Evolutionary conservation across 2,329 filamentous ascomycete genomes (phyloP), one percentile per base, ranked within the genome.

Genomic region (Fusarium pseudocircinatum): DNA sequence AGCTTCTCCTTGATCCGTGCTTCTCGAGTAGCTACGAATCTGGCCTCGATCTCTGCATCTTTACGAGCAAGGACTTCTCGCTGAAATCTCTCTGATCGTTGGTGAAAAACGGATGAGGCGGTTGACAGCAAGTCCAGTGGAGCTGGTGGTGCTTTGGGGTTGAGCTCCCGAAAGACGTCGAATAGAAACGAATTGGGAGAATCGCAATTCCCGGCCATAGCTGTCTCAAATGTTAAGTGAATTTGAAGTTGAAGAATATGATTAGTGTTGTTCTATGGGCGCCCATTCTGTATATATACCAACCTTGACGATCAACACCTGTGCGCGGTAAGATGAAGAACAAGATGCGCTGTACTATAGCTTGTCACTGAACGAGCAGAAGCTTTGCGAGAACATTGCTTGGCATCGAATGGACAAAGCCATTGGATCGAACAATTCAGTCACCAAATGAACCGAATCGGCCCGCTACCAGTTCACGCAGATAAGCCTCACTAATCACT

Each of bases 121-220:
- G 56, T 65, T 13, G 70, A 72, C 16, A 72, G 43, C 18, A 74
- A 24, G 26, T 74, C 59, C 12, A 28, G 67, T 12, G 71, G 70
- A 16, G 44, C 49, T 43, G 67, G 70, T 4, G 63, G 46, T 18
- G 42, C 54, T n/a, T 36, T n/a, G 12, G 28, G 37, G 36, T 64
- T 36, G 16, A 61, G 34, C 28, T 74, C 40, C 39, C 18, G 56
- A 22, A 58, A 13, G 24, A 49, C 28, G 16, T 43, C 42, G 26
- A 61, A 62, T 36, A 60, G 16, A 36, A 46, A 16, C n/a, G 34
- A 32, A 15, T 22, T 34, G 28, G 58, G 57, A 42, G 32, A 40
- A 47, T 57, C 18, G 32, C 15, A 34, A 10, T 39, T 30, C 14
- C 42, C 15, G 20, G n/a, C 20, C 66, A 73, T 62, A 16, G 24